phyloP scores from a whole-genome alignment of 768 basidiomycete genomes.

The Lactifluus echinatus region DNA sequence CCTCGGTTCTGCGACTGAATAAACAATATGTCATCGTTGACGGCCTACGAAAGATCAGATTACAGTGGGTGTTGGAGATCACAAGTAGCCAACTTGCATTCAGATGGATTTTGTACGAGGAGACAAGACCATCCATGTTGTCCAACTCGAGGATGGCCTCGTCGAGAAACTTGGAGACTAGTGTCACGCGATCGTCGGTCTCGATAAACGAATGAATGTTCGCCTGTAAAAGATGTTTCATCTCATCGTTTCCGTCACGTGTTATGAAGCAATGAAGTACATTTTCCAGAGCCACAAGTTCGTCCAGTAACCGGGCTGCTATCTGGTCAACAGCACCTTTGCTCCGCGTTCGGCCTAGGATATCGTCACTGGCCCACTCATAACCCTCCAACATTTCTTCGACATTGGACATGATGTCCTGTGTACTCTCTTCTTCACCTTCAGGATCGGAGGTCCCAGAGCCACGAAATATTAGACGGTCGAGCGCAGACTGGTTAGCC shows the following conservation, averaged over 20 bases:
- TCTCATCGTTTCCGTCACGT: not conserved
- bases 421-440: conserved; percentile 59
- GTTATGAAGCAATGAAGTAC: conserved; percentile 33
- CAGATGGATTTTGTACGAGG: conserved; percentile 92
- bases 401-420: conserved; percentile 81
- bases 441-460: conserved; percentile 23
- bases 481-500: conserved; percentile 61
- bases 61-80: not conserved
- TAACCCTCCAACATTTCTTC: conserved; percentile 99
- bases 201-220: conserved; percentile 97
- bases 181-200: conserved; percentile 81
- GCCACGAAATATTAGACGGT: conserved; percentile 51
- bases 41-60: conserved; percentile 48
- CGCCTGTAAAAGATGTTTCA: conserved; percentile 46
- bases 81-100: conserved; percentile 49
- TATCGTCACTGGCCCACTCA: conserved; percentile 85
- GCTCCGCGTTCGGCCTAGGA: conserved; percentile 54
- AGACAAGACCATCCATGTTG: conserved; percentile 79
- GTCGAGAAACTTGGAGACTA: conserved; percentile 84
- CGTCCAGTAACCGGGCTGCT: conserved; percentile 81
- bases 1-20: conserved; percentile 97
- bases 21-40: conserved; percentile 87
- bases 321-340: conserved; percentile 84
- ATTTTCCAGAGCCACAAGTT: conserved; percentile 89
- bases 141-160: conserved; percentile 85